Evolutionary conservation across 768 basidiomycete genomes (phyloP).

Genomic region (Boletus reticuloceps): DNA sequence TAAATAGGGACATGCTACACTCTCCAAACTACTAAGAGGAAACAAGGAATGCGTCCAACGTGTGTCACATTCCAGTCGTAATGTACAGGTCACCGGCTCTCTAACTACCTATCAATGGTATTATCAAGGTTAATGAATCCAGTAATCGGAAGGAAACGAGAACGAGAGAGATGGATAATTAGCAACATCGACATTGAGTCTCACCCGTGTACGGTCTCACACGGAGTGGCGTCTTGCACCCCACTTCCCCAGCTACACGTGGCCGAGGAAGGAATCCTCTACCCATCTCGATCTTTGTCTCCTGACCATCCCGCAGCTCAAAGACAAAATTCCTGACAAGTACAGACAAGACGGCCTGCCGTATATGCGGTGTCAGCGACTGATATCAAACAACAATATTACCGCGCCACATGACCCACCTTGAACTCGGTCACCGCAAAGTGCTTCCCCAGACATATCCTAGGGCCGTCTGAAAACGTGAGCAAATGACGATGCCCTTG

Average conservation of each 20-base stretch:
- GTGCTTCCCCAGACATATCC: slow-evolving; percentile 47
- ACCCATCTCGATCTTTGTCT: slow-evolving; percentile 15
- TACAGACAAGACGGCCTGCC: slow-evolving; percentile 41
- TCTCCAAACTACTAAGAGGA: too few relatives aligned
- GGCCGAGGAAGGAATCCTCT: slow-evolving; percentile 18
- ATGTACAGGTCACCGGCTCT: too few relatives aligned
- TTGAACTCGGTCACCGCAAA: slow-evolving; percentile 45
- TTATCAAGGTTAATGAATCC: too few relatives aligned
- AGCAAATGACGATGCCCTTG: slow-evolving; percentile 51
- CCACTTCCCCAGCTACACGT: slow-evolving; percentile 16
- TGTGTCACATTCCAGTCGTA: too few relatives aligned
- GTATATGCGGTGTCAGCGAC: background rate
- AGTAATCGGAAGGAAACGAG: too few relatives aligned
- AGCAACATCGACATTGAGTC: too few relatives aligned
- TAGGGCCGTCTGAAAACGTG: slow-evolving; percentile 50
- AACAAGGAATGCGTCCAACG: too few relatives aligned
- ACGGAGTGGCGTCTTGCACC: slow-evolving; percentile 27
- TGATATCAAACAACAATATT: background rate
- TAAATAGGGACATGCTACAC: too few relatives aligned
- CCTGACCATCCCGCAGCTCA: slow-evolving; percentile 37
- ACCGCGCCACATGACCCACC: slow-evolving; percentile 13
- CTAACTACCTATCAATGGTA: too few relatives aligned
- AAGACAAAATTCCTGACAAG: slow-evolving; percentile 41
- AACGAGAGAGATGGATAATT: too few relatives aligned
- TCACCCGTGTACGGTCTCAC: slow-evolving; percentile 15